Evolutionary conservation across 768 basidiomycete species (phyloP).

Genomic region (Tylopilus cervinicoccineus): DNA sequence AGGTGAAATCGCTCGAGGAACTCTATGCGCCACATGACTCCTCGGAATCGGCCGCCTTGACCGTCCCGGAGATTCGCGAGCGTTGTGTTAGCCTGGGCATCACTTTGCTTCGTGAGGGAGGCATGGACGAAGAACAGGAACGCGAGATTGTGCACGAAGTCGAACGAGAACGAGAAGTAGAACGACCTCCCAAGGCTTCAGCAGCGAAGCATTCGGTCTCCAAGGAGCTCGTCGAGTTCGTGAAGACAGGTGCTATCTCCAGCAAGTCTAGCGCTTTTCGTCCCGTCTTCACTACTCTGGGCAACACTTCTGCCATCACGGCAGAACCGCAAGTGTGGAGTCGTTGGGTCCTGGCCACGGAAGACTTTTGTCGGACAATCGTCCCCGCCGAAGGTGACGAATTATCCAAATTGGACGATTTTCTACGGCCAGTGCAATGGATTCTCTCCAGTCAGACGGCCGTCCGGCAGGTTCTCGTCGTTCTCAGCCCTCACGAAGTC

Average conservation of each 20-base stretch:
- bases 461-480: constrained; percentile 23
- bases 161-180: constrained; percentile 38
- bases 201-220: constrained; percentile 20
- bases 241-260: constrained; percentile 29
- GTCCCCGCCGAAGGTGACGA: no score
- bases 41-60: background rate
- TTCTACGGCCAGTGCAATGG: constrained; percentile 30
- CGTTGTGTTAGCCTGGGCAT: constrained; percentile 18
- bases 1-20: constrained; percentile 35
- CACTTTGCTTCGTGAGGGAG: constrained; percentile 9
- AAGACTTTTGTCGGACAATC: constrained; percentile 12
- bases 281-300: constrained; percentile 11
- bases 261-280: constrained; percentile 18
- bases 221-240: constrained; percentile 19
- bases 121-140: constrained; percentile 48
- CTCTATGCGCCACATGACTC: constrained; percentile 26
- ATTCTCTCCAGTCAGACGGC: constrained; percentile 14
- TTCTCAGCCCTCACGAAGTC: constrained; percentile 41
- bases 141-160: constrained; percentile 43
- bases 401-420: constrained; percentile 4
- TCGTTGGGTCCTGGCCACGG: constrained; percentile 10
- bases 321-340: constrained; percentile 24
- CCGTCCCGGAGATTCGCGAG: constrained; percentile 6
- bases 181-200: constrained; percentile 30
- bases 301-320: background rate